phyloP scores from a whole-genome alignment of 1,139 yeast genomes.

The Yamadazyma blattariae region DNA sequence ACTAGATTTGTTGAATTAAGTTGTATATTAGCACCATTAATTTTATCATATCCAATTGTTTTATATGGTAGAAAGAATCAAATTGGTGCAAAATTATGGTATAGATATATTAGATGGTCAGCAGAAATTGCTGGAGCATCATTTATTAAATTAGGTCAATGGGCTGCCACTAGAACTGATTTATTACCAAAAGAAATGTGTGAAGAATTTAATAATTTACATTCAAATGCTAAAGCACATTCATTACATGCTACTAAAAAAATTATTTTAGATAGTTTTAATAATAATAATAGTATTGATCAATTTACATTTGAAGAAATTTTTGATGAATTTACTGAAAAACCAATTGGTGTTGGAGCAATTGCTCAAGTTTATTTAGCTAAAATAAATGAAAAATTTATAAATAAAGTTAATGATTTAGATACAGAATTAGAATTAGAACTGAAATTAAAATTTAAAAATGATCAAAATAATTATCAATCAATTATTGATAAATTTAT shows the following conservation, averaged over 20 bases:
- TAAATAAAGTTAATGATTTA: slow-evolving; percentile 31
- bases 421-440: slow-evolving; percentile 21
- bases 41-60: slow-evolving; percentile 62
- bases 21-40: slow-evolving; percentile 66
- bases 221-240: slow-evolving; percentile 82
- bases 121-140: slow-evolving; percentile 92
- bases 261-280: slow-evolving; percentile 61
- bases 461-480: slow-evolving; percentile 9
- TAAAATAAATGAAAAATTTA: slow-evolving; percentile 49
- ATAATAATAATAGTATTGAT: slow-evolving; percentile 22
- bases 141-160: slow-evolving; percentile 92
- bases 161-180: slow-evolving; percentile 99
- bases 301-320: slow-evolving; percentile 66
- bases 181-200: slow-evolving; percentile 82
- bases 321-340: slow-evolving; percentile 73
- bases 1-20: slow-evolving; percentile 69
- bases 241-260: slow-evolving; percentile 57
- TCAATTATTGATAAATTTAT: slow-evolving; percentile 34
- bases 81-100: slow-evolving; percentile 74
- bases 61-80: slow-evolving; percentile 52
- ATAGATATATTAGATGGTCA: slow-evolving; percentile 56
- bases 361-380: slow-evolving; percentile 94
- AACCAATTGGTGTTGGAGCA: slow-evolving; percentile 93
- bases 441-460: slow-evolving; percentile 12
- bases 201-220: slow-evolving; percentile 70